Evolutionary conservation across 2,329 filamentous ascomycete genomes (phyloP).

Genomic region (Botrytis paeoniae): DNA sequence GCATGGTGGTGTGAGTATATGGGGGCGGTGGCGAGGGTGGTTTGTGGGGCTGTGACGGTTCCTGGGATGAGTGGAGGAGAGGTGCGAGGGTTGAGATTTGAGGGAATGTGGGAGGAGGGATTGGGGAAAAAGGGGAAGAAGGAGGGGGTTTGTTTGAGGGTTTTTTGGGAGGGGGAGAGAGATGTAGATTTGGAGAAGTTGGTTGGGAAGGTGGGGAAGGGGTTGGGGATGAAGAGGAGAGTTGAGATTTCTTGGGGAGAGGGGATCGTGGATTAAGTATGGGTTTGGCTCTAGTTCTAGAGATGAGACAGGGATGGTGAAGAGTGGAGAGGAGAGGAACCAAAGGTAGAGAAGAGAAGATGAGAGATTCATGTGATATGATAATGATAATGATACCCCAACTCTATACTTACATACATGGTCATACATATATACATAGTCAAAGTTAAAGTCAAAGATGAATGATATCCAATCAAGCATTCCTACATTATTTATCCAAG

Average conservation of each 20-base stretch:
- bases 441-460: neutral
- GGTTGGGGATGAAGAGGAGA: neutral
- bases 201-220: neutral
- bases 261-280: neutral
- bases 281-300: neutral
- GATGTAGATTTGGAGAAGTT: neutral
- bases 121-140: constrained; percentile 10
- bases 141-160: constrained; percentile 7
- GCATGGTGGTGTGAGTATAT: constrained; percentile 38
- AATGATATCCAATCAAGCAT: neutral
- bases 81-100: neutral
- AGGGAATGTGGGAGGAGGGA: neutral
- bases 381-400: constrained; percentile 1
- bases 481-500: neutral
- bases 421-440: neutral
- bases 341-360: neutral
- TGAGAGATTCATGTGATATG: neutral
- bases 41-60: neutral
- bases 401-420: neutral
- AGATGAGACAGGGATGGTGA: neutral
- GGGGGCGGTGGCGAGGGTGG: constrained; percentile 22
- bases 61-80: no score
- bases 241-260: neutral
- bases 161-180: neutral
- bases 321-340: neutral